These are phyloP conservation scores for Fragaria ananassa DNA, from an alignment of 306 rosid species.

Conservation along the genomic window DNA sequence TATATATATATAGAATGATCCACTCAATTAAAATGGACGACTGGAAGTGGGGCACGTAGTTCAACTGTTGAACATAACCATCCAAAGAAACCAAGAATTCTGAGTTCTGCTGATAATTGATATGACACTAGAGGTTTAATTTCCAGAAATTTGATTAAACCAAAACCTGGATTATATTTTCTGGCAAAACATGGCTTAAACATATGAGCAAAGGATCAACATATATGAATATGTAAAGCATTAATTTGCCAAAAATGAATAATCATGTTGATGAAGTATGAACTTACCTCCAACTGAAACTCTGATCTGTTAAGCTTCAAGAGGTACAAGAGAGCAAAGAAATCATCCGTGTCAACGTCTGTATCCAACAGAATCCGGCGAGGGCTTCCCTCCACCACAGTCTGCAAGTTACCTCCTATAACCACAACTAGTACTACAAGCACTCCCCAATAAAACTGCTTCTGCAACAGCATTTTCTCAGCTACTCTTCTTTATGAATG, in stretches of 20 bases:
- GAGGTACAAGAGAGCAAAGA: constrained; percentile 74
- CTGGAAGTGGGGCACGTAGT: background rate
- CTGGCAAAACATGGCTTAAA: background rate
- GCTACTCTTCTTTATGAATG: too few species aligned
- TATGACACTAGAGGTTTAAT: background rate
- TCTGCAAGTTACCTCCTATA: constrained; percentile 26
- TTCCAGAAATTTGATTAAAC: background rate
- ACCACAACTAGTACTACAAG: constrained; percentile 23
- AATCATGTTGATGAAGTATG: background rate
- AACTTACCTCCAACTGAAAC: constrained; percentile 69
- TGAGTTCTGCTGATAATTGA: background rate
- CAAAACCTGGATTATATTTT: background rate
- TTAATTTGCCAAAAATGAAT: background rate
- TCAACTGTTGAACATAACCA: background rate
- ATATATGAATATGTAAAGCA: background rate
- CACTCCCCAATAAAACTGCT: constrained; percentile 35
- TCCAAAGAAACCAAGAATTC: background rate
- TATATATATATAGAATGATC: background rate
- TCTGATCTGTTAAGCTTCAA: constrained; percentile 87
- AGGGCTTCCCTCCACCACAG: constrained; percentile 43
- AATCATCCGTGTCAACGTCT: constrained; percentile 84
- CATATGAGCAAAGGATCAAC: background rate
- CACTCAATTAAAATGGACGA: background rate
- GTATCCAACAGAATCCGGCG: constrained; percentile 81
- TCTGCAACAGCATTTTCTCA: constrained; percentile 40